Evolutionary conservation across 345 rosid species (phyloP).

Genomic region (Ceriops tagal): DNA sequence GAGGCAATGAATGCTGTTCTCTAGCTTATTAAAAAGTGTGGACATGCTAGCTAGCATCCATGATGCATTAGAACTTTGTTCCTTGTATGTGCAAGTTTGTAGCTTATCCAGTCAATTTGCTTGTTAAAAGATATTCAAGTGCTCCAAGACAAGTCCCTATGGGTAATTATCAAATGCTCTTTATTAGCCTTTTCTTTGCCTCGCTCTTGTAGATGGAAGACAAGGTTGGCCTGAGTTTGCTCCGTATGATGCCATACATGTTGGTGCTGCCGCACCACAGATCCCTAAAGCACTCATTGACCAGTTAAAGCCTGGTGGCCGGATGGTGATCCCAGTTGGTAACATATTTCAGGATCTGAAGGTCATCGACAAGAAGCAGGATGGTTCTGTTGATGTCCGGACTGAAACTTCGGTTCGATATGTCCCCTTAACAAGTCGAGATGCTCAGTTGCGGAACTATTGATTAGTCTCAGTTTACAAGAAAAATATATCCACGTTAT

Average conservation of each 20-base stretch:
- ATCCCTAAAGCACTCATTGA: slow-evolving; percentile 80
- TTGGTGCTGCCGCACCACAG: slow-evolving; percentile 94
- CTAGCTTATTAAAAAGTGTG: neutral
- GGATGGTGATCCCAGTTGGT: slow-evolving; percentile 97
- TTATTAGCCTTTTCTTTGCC: neutral
- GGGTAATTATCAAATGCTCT: neutral
- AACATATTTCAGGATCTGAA: slow-evolving; percentile 71
- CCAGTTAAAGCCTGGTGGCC: slow-evolving; percentile 94
- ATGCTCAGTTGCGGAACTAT: slow-evolving; percentile 49
- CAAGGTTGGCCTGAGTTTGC: slow-evolving; percentile 83
- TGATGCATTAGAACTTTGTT: neutral
- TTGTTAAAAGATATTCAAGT: neutral
- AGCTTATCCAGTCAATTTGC: neutral
- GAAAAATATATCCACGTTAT: neutral
- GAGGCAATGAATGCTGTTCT: neutral
- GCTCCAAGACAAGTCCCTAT: neutral
- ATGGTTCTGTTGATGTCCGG: slow-evolving; percentile 61
- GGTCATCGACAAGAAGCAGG: slow-evolving; percentile 70
- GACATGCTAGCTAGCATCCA: neutral
- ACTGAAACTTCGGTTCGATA: slow-evolving; percentile 80
- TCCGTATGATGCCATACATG: slow-evolving; percentile 91
- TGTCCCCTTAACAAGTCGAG: slow-evolving; percentile 90
- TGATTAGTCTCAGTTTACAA: neutral
- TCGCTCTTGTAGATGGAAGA: slow-evolving; percentile 67
- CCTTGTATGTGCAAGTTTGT: neutral